Percentiles rank a stretch among this genome's conserved stretches.
These are phyloP conservation scores for Trichoderma guizhouense DNA, from an alignment of 2,329 filamentous ascomycete species.

Conservation along the genomic window DNA sequence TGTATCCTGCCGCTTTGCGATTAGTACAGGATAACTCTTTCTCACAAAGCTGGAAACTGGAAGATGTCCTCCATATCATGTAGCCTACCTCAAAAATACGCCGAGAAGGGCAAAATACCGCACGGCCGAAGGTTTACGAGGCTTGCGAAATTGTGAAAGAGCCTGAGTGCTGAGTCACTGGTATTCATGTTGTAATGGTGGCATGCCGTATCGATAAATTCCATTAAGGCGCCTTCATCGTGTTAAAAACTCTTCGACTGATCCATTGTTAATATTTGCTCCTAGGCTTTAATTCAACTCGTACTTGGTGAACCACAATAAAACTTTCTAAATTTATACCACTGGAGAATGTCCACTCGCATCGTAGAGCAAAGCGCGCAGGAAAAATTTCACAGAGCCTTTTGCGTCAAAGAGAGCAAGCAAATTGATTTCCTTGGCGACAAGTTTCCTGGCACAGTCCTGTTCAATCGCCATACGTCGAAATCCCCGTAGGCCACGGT, in stretches of 20 bases:
- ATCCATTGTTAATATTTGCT: not conserved
- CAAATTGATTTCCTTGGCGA: not conserved
- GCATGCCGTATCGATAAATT: not conserved
- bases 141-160: not conserved
- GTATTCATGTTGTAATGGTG: not conserved
- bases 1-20: no score
- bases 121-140: not conserved
- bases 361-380: not conserved
- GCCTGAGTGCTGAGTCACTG: not conserved
- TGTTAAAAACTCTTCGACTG: not conserved
- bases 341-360: not conserved
- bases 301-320: not conserved
- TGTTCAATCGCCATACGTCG: not conserved
- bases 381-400: not conserved
- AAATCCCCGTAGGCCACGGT: no score
- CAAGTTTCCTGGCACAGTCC: not conserved
- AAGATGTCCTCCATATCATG: no score
- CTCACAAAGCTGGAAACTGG: no score
- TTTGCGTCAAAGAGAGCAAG: not conserved
- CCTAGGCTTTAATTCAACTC: not conserved
- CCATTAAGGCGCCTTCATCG: not conserved
- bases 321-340: not conserved
- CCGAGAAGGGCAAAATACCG: no score
- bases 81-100: rapidly evolving
- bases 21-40: no score